Evolutionary conservation across 495 filamentous ascomycete species (phyloP).

Genomic region (Chaetomidium leptoderma): DNA sequence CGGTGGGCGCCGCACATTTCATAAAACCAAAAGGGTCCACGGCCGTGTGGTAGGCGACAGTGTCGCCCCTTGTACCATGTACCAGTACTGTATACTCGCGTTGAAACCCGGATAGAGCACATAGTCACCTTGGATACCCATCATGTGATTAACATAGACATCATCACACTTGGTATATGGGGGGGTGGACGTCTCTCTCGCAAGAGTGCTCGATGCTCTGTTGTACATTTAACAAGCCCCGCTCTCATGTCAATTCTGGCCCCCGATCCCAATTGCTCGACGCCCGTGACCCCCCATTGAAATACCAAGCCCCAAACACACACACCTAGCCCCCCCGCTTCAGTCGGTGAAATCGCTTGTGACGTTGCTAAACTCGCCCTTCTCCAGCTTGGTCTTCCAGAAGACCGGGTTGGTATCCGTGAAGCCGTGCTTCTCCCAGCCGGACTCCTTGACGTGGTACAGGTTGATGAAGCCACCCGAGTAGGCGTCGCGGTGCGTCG

Average conservation of each 20-base stretch:
- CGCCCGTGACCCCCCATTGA: neutral
- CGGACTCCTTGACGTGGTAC: slow-evolving; percentile 97
- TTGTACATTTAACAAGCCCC: slow-evolving; percentile 14
- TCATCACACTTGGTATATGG: neutral
- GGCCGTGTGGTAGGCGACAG: neutral
- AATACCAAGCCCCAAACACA: slow-evolving; percentile 6
- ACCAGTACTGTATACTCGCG: neutral
- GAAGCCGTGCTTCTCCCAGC: slow-evolving; percentile 98
- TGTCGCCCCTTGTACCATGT: neutral
- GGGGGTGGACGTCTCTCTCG: neutral
- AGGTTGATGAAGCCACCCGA: slow-evolving; percentile 98
- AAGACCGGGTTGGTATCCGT: slow-evolving; percentile 93
- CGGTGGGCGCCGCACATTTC: neutral
- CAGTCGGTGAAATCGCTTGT: slow-evolving; percentile 64
- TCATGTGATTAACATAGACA: neutral
- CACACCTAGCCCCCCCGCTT: slow-evolving; percentile 6
- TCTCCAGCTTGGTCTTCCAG: slow-evolving; percentile 98
- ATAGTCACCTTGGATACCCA: neutral
- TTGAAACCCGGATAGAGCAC: neutral
- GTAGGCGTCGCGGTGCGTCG: slow-evolving; percentile 94
- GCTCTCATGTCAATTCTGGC: neutral
- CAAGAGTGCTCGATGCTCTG: slow-evolving; percentile 6
- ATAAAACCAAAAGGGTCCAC: neutral
- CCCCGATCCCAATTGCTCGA: neutral
- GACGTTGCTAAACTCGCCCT: slow-evolving; percentile 97